Evolutionary conservation across 176 grass and related monocot genomes (phyloP), one percentile per base, ranked within the genome.

Genomic region (Oryza glumipatula): DNA sequence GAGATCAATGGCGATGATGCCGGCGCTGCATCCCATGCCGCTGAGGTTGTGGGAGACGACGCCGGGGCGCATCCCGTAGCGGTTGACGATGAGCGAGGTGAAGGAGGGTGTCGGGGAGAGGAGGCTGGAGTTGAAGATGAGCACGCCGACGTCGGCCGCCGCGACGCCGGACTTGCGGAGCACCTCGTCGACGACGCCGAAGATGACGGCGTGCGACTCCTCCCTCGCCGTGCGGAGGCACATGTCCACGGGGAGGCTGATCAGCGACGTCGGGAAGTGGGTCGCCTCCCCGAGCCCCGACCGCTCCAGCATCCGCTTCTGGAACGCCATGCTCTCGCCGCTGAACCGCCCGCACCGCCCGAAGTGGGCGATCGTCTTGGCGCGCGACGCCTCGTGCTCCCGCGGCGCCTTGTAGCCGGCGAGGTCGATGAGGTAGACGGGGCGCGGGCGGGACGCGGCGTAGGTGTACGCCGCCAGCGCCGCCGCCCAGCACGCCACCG

Each of bases 11-110:
- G 96, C 76, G 69, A 99, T 99, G 76, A 99, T 76, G 17, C 96
- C 96, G 5, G 96, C 93, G 85, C 96, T 99, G 82, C 96, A 99
- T 0, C 96, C 96, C 96, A 99, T 99, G 21, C 96, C 96, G n/a
- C 91, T 94, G 26, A 99, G 88, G 87, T 92, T 99, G 76, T 98
- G 94, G 47, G 54, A 81, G 38, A 93, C 80, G 17, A 95, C 21
- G 74, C 92, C 88, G 19, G 75, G 54, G 0, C 93, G 56, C 32
- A 98, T 67, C 68, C 67, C 84, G 75, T 93, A 98, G 0, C 91
- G 75, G 76, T 90, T 92, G 2, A 51, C 89, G 89, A 98, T 90
- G 82, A 95, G 92, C 44, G 95, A 90, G 0, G 95, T 90, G 86
- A 88, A 95, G 1, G 95, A 98, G 5, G 95, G 93, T 4, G 95